Conservation (phyloP, 352 stramenopile genomes). For the Phytophthora capsici region DNA sequence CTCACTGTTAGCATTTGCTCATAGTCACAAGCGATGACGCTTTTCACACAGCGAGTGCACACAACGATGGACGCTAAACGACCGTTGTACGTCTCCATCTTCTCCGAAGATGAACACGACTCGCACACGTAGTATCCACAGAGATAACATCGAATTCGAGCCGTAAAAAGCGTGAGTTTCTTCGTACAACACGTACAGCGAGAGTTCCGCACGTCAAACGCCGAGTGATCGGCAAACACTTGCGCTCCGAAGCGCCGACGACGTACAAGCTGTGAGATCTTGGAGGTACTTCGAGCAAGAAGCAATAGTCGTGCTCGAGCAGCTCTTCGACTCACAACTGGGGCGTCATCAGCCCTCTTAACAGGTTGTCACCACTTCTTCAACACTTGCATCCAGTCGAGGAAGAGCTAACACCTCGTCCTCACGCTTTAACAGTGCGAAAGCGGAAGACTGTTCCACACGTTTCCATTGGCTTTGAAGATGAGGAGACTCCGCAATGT, state of each 20-base stretch:
- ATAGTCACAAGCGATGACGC: conserved; percentile 33
- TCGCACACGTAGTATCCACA: conserved; percentile 44
- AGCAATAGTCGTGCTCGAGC: no score
- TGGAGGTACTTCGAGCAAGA: conserved; percentile 22
- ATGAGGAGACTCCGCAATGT: conserved; percentile 23
- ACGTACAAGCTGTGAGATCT: conserved; percentile 31
- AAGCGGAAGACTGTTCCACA: conserved; percentile 16
- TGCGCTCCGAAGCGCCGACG: conserved; percentile 40
- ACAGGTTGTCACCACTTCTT: conserved; percentile 37
- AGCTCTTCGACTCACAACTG: no score
- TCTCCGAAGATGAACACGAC: conserved; percentile 22
- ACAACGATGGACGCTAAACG: conserved; percentile 29
- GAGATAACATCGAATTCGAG: conserved; percentile 33
- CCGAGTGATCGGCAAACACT: conserved; percentile 35
- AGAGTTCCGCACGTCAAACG: conserved; percentile 31
- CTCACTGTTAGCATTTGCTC: conserved; percentile 29
- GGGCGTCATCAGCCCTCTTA: not conserved
- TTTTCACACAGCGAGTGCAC: conserved; percentile 30
- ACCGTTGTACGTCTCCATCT: conserved; percentile 42
- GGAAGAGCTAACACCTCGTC: conserved; percentile 34
- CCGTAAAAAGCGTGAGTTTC: conserved; percentile 15
- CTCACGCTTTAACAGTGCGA: conserved; percentile 33
- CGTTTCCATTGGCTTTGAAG: conserved; percentile 28
- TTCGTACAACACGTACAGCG: conserved; percentile 44
- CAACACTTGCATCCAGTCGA: conserved; percentile 32